Percentiles rank a stretch among this genome's conserved stretches.
These are phyloP conservation scores for Linnemannia elongata DNA, from an alignment of 192 early-diverging fungal species.

Conservation along the genomic window DNA sequence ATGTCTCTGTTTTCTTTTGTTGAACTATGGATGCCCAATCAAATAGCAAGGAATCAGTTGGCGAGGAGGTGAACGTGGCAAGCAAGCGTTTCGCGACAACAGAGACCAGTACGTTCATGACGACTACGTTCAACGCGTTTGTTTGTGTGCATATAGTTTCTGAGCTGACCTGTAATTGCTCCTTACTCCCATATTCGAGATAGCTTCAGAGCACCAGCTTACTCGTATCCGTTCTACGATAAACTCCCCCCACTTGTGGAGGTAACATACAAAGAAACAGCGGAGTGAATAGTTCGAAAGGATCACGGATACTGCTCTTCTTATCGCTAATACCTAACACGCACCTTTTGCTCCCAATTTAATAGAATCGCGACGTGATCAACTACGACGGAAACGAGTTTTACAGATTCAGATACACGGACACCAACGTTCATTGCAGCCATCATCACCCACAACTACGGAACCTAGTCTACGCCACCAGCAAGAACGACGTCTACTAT, in stretches of 20 bases:
- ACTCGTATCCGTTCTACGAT: slow-evolving; percentile 7
- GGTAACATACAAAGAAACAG: neutral
- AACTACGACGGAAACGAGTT: slow-evolving; percentile 34
- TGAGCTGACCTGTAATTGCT: neutral
- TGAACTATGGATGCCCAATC: neutral
- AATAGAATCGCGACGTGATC: slow-evolving; percentile 30
- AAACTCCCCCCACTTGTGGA: neutral
- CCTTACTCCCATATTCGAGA: neutral
- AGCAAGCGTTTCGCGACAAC: slow-evolving; percentile 11
- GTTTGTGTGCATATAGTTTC: neutral
- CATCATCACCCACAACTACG: slow-evolving; percentile 48
- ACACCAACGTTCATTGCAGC: slow-evolving; percentile 45
- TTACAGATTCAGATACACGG: slow-evolving; percentile 48
- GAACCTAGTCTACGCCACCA: slow-evolving; percentile 40
- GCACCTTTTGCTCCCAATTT: neutral
- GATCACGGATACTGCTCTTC: neutral
- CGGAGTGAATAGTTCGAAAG: neutral
- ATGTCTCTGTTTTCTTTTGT: neutral
- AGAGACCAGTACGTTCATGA: slow-evolving; percentile 11
- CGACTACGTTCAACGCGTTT: neutral
- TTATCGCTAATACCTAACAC: neutral
- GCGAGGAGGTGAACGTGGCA: slow-evolving; percentile 30
- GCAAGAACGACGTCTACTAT: slow-evolving; percentile 54
- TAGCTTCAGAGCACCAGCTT: neutral
- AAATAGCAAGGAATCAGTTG: slow-evolving; percentile 43